These are phyloP conservation scores for Thelephora terrestris DNA, from an alignment of 1,284 basidiomycete species.

Conservation along the genomic window DNA sequence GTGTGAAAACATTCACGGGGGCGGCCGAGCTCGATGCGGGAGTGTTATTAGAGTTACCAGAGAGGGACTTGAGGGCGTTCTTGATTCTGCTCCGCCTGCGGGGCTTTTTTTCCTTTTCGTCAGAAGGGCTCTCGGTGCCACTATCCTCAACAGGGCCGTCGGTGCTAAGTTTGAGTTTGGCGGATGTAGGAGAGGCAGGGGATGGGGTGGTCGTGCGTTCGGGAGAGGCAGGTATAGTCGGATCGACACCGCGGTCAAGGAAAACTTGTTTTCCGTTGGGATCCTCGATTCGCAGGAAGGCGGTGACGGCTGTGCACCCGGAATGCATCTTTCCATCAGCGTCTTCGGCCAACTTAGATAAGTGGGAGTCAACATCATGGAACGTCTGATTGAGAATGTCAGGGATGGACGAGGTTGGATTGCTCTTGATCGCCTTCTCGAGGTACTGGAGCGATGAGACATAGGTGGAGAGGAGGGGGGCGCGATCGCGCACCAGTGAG, in stretches of 20 bases:
- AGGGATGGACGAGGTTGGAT: slow-evolving; percentile 57
- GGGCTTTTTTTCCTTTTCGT: slow-evolving; percentile 26
- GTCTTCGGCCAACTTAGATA: slow-evolving; percentile 76
- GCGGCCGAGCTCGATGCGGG: slow-evolving; percentile 9
- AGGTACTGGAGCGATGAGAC: slow-evolving; percentile 14
- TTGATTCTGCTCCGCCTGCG: slow-evolving; percentile 42
- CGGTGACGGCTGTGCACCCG: slow-evolving; percentile 97
- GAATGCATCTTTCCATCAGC: slow-evolving; percentile 88
- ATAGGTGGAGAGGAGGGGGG: slow-evolving; percentile 27
- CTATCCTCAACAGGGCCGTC: slow-evolving; percentile 10
- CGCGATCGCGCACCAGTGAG: slow-evolving; percentile 6
- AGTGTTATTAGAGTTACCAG: slow-evolving; percentile 22
- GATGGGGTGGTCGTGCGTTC: neutral
- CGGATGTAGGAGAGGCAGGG: neutral
- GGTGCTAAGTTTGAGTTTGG: slow-evolving; percentile 7
- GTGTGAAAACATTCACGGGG: slow-evolving; percentile 27
- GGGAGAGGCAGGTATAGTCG: neutral
- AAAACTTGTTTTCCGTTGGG: slow-evolving; percentile 59
- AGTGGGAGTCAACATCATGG: slow-evolving; percentile 77
- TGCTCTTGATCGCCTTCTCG: slow-evolving; percentile 32
- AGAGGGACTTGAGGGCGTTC: slow-evolving; percentile 46
- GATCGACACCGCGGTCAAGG: slow-evolving; percentile 16
- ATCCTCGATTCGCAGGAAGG: slow-evolving; percentile 92
- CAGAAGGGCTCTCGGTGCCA: slow-evolving; percentile 10
- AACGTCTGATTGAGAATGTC: slow-evolving; percentile 92